Base-by-base conservation (phyloP, 192 early-diverging fungal genomes). In the Chytriomyces sp. region DNA sequence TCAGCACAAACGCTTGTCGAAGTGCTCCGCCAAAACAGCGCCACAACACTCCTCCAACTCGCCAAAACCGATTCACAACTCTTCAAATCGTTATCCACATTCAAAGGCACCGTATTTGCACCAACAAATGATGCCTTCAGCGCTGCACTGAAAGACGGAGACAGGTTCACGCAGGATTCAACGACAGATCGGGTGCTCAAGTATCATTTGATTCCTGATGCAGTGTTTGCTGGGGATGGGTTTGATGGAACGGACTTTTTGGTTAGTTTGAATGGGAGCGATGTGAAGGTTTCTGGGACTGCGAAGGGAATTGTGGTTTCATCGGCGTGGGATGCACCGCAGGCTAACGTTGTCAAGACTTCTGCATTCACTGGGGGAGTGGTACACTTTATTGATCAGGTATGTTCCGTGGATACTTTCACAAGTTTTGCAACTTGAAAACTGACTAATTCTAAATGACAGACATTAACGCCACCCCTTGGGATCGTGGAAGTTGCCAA, bases 341-440 rank as follows among this genome's bases (percentile, higher is more conserved):
- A 13, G 20, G 53, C 53, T n/a, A 82, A 67, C 13, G 83, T 85
- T 26, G 59, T 80, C 26, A 53, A 68, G 35, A 79, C 81, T 11
- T 53, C 76, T 57, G 66, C 77, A n/a, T 64, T 80, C 79, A 77
- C 75, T 68, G 78, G 76, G 1, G 76, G 76, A 6, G 20, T 50
- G 45, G 57, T 87, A 9, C 82, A 85, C 77, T 57, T 83, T 59
- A 77, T 87, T 45, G 81, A 87, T 72, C 35, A 35, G 35, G 35
- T 35, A 35, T 35, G 35, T 35, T 35, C 4, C 4, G 2, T 35
- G 35, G 35, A 4, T 35, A 35, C 0, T 35, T n/a, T n/a, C n/a
- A n/a, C n/a, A n/a, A n/a, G n/a, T 35, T n/a, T 2, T 35, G 35
- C 35, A n/a, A 0, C 35, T 35, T 35, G 35, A n/a, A n/a, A 35